Evolutionary conservation across 306 rosid genomes (phyloP).

Genomic region (Leucaena leucocephala): DNA sequence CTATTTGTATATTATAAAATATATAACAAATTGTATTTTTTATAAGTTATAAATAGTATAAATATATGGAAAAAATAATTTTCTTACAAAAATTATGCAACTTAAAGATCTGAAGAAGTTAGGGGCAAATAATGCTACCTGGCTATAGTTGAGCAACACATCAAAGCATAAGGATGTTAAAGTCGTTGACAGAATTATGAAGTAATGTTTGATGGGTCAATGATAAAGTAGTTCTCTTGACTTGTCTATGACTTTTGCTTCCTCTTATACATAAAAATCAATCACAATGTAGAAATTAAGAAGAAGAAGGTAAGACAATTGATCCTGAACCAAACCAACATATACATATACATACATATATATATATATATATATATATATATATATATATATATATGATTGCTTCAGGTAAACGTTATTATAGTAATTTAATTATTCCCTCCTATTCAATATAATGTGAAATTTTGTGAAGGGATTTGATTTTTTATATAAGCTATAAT

Average conservation of each 20-base stretch:
- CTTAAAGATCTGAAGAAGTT: neutral
- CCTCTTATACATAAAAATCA: neutral
- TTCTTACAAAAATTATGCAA: neutral
- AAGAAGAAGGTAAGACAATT: neutral
- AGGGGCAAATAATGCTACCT: neutral
- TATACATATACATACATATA: too few relatives aligned
- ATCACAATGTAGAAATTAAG: slow-evolving; percentile 1
- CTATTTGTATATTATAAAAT: too few relatives aligned
- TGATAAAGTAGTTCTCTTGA: slow-evolving; percentile 23
- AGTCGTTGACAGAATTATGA: slow-evolving; percentile 24
- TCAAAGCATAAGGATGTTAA: neutral
- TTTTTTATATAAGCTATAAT: too few relatives aligned
- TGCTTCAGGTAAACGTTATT: slow-evolving; percentile 26
- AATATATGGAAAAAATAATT: neutral
- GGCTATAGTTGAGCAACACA: neutral
- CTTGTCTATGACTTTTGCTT: slow-evolving; percentile 1
- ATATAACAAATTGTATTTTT: too few relatives aligned
- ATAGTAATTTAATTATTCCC: neutral
- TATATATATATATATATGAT: neutral
- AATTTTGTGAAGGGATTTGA: too few relatives aligned
- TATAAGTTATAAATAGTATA: too few relatives aligned
- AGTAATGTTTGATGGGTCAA: slow-evolving; percentile 12
- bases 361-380: too few relatives aligned
- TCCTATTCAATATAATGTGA: too few relatives aligned
- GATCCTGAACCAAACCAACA: neutral